phyloP scores from a whole-genome alignment of 2,329 filamentous ascomycete genomes.

The Alternaria gaisen region DNA sequence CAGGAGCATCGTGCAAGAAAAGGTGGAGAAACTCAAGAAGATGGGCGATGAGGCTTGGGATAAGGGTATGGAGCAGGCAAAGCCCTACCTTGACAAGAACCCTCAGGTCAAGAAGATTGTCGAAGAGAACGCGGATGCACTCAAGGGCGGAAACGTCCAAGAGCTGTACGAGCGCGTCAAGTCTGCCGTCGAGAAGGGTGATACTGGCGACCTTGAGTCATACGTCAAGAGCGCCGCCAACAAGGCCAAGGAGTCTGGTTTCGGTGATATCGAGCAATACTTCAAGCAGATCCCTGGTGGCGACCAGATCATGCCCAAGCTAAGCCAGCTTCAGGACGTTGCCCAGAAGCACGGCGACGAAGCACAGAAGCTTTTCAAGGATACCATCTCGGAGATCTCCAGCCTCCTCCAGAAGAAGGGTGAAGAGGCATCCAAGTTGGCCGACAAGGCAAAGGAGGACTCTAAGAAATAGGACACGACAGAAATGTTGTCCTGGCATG shows the following conservation, averaged over 20 bases:
- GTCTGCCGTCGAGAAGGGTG: constrained; percentile 68
- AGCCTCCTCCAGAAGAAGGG: constrained; percentile 48
- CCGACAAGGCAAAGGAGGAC: constrained; percentile 48
- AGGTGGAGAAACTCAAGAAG: constrained; percentile 71
- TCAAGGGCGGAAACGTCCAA: constrained; percentile 72
- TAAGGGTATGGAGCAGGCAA: constrained; percentile 74
- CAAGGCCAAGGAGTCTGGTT: constrained; percentile 65
- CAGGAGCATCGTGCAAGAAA: constrained; percentile 72
- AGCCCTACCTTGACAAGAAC: constrained; percentile 78
- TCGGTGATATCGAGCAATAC: constrained; percentile 66
- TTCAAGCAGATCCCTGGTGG: constrained; percentile 72
- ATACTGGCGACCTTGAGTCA: constrained; percentile 66
- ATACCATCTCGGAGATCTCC: constrained; percentile 57
- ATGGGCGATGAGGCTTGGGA: constrained; percentile 76
- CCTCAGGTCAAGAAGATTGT: constrained; percentile 77
- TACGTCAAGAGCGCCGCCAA: constrained; percentile 68
- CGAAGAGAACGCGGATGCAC: constrained; percentile 72
- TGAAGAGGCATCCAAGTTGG: constrained; percentile 43
- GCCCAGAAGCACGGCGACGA: constrained; percentile 74
- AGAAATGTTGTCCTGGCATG: too few species aligned
- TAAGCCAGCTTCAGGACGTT: constrained; percentile 70
- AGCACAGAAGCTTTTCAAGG: constrained; percentile 73
- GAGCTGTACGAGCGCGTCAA: constrained; percentile 71
- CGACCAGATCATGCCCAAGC: constrained; percentile 70
- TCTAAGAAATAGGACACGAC: constrained; percentile 40